phyloP scores from a whole-genome alignment of 2,329 filamentous ascomycete species.

The Pyrenophora seminiperda region DNA sequence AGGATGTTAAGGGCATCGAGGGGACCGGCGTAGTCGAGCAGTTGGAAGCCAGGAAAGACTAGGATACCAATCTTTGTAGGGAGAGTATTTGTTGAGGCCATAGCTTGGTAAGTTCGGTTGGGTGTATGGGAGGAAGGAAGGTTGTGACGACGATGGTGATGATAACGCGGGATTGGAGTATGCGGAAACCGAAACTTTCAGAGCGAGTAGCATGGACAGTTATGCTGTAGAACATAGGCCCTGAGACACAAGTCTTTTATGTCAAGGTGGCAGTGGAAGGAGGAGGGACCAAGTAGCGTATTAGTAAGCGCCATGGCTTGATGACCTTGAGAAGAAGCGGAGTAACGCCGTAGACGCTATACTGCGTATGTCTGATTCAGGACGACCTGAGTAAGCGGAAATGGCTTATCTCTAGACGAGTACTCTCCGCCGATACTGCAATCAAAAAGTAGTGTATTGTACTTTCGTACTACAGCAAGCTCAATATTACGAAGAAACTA shows the following conservation, averaged over 20 bases:
- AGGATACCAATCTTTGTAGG: conserved; percentile 42
- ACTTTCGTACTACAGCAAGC: too few species aligned
- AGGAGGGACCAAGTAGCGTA: background rate
- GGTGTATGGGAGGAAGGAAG: background rate
- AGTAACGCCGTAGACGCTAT: conserved; percentile 12
- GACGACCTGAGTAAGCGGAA: background rate
- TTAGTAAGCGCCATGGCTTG: conserved; percentile 9
- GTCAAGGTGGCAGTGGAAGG: background rate
- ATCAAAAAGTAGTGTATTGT: too few species aligned
- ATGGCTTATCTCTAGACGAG: too few species aligned
- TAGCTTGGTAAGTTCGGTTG: too few species aligned
- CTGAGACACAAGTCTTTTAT: too few species aligned
- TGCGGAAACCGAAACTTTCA: too few species aligned
- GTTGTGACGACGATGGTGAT: too few species aligned
- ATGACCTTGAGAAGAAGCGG: conserved; percentile 2
- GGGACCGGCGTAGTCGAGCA: conserved; percentile 51
- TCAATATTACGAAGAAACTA: too few species aligned
- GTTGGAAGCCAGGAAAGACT: conserved; percentile 48
- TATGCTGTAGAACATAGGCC: too few species aligned
- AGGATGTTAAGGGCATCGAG: conserved; percentile 54
- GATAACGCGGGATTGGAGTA: too few species aligned
- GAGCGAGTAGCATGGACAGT: too few species aligned
- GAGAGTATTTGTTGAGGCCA: background rate
- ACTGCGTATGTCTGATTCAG: background rate
- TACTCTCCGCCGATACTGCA: too few species aligned